A percentile compares a stretch with the other conserved stretches of the same genome.
phyloP scores from a whole-genome alignment of 163 green algal genomes.

The Chloromonas sp. region DNA sequence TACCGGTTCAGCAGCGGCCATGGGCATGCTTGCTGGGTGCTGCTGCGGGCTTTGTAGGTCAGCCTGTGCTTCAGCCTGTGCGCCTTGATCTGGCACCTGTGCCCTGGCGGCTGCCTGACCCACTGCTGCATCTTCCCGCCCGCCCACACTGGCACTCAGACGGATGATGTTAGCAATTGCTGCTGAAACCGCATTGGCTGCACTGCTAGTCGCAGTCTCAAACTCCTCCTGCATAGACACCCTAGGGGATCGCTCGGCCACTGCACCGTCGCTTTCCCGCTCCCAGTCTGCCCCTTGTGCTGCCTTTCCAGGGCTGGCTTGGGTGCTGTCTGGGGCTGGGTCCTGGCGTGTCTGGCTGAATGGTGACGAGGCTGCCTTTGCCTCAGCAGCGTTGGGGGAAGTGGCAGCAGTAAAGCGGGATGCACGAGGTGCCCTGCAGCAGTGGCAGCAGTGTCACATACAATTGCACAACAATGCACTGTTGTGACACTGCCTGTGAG shows the following conservation, averaged over 20 bases:
- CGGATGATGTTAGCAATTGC: not conserved
- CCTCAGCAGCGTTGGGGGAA: not conserved
- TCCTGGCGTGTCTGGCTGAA: not conserved
- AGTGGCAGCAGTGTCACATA: too few relatives aligned
- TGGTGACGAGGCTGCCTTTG: not conserved
- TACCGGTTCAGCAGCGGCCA: too few relatives aligned
- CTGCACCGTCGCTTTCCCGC: not conserved
- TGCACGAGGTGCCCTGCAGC: not conserved
- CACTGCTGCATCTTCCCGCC: too few relatives aligned
- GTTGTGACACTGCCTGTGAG: too few relatives aligned
- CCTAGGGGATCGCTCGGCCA: not conserved
- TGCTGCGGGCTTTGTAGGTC: too few relatives aligned
- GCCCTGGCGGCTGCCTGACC: too few relatives aligned
- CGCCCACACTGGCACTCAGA: not conserved
- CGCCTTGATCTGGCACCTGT: too few relatives aligned
- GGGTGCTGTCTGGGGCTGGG: not conserved
- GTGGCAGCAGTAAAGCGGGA: not conserved
- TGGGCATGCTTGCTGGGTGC: too few relatives aligned
- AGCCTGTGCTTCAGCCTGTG: too few relatives aligned
- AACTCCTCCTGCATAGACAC: not conserved
- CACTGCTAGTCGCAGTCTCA: not conserved
- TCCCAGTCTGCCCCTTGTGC: not conserved
- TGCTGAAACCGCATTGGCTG: not conserved
- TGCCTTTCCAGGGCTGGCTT: not conserved
- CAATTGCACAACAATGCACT: too few relatives aligned